A percentile compares a stretch with the other conserved stretches of the same genome.
Conservation (phyloP, 2,329 filamentous ascomycete species). For the Neoscytalidium dimidiatum region DNA sequence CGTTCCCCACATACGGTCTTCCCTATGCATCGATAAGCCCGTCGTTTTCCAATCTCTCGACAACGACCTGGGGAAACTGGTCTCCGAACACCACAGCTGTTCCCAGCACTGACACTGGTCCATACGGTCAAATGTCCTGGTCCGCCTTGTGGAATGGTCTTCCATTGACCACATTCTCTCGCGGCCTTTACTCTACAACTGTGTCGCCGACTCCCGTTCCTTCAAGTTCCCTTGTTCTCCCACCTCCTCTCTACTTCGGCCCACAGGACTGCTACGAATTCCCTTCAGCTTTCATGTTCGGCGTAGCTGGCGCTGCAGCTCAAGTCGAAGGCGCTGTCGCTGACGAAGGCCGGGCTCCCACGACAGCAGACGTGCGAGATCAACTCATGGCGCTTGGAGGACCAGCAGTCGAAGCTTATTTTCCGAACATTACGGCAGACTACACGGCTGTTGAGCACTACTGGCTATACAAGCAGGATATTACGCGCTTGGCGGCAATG, state of each 20-base stretch:
- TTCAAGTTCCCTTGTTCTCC: conserved; percentile 33
- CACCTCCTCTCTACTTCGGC: conserved; percentile 33
- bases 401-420: conserved; percentile 41
- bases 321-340: conserved; percentile 48
- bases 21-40: neutral
- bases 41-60: no score
- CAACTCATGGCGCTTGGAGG: conserved; percentile 23
- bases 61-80: neutral
- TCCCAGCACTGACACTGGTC: neutral
- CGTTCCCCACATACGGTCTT: neutral
- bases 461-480: conserved; percentile 48
- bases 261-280: conserved; percentile 36
- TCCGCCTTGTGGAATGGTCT: neutral
- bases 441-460: conserved; percentile 54
- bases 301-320: conserved; percentile 43
- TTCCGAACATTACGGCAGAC: conserved; percentile 46
- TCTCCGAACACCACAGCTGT: neutral
- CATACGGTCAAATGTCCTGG: neutral
- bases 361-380: neutral
- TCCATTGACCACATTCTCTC: neutral
- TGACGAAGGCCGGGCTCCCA: conserved; percentile 34
- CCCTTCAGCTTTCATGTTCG: conserved; percentile 30
- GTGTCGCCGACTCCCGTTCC: conserved; percentile 34
- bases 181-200: conserved; percentile 17
- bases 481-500: conserved; percentile 34